Evolutionary conservation across 495 filamentous ascomycete species (phyloP).

Genomic region (Aspergillus heteromorphus): DNA sequence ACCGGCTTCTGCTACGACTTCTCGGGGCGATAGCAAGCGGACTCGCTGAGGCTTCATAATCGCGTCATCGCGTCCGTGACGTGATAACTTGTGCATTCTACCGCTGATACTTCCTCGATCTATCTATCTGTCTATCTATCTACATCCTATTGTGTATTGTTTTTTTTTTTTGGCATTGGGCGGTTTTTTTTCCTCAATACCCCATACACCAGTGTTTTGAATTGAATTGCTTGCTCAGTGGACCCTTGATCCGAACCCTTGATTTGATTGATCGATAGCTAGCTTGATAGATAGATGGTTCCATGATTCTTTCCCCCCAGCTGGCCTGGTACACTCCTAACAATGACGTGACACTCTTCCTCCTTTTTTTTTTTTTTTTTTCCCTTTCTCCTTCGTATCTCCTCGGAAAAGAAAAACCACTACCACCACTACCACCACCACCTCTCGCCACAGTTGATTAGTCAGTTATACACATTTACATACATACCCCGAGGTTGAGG

Average conservation of each 20-base stretch:
- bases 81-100: too few species aligned
- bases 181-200: slow-evolving; percentile 1
- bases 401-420: too few species aligned
- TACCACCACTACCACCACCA: too few species aligned
- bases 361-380: not conserved
- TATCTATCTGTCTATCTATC: too few species aligned
- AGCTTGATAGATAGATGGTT: not conserved
- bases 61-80: too few species aligned
- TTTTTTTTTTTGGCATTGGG: slow-evolving; percentile 1
- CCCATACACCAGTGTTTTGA: slow-evolving; percentile 7
- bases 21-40: slow-evolving; percentile 29
- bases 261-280: too few species aligned
- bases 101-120: too few species aligned
- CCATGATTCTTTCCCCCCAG: not conserved
- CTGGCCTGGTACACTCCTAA: not conserved
- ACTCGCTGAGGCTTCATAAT: slow-evolving; percentile 31
- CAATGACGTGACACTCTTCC: not conserved
- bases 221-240: not conserved
- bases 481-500: not conserved
- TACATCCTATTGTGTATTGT: not conserved
- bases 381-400: not conserved
- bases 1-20: slow-evolving; percentile 24
- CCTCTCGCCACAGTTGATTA: slow-evolving; percentile 5
- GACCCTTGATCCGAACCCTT: too few species aligned
- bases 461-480: too few species aligned